Conservation (phyloP, 495 filamentous ascomycete species). For the Cetradonia linearis region DNA sequence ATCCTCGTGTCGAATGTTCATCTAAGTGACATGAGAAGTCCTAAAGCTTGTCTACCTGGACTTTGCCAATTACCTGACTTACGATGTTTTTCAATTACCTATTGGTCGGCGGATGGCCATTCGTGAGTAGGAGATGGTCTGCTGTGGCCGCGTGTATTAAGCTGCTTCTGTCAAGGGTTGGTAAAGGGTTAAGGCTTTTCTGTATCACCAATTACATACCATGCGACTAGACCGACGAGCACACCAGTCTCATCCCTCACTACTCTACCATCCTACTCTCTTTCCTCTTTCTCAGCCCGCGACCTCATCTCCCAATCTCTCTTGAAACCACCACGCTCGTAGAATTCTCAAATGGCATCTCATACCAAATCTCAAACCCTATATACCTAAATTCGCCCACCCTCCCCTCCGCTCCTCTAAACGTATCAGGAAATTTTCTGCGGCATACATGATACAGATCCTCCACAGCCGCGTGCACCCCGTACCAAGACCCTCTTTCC, state of each 20-base stretch:
- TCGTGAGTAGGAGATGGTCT: neutral
- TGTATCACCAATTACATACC: no score
- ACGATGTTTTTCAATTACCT: neutral
- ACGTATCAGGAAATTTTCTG: neutral
- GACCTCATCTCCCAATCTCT: no score
- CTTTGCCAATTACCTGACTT: neutral
- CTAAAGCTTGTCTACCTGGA: neutral
- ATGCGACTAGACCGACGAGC: no score
- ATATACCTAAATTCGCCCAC: neutral
- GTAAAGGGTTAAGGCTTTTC: no score
- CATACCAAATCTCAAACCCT: neutral
- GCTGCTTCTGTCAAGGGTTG: neutral
- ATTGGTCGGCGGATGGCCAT: neutral
- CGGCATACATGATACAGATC: neutral
- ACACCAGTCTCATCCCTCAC: no score
- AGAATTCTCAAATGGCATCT: neutral
- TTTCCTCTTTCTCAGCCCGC: no score
- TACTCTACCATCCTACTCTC: no score
- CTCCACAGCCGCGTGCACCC: neutral
- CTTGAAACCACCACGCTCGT: neutral
- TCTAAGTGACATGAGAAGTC: neutral
- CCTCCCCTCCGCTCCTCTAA: neutral
- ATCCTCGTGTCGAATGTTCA: neutral
- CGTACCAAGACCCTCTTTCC: neutral
- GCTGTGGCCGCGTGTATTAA: neutral